These are phyloP conservation scores for Taiozyma sp. DNA, from an alignment of 1,139 yeast species.

Conservation along the genomic window DNA sequence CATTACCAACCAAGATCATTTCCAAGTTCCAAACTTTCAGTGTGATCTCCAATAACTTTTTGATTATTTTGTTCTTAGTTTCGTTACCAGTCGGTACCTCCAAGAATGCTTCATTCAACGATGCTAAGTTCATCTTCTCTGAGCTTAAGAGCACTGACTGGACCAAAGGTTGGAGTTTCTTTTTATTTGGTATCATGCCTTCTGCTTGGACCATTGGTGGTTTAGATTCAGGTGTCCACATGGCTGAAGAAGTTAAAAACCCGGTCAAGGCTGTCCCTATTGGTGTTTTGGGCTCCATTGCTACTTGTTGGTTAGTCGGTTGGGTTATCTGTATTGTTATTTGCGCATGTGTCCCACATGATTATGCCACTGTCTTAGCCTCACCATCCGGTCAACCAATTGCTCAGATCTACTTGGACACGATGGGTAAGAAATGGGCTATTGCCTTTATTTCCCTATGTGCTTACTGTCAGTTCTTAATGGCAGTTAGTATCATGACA, in stretches of 20 bases:
- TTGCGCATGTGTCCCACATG: slow-evolving; percentile 52
- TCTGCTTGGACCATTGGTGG: slow-evolving; percentile 64
- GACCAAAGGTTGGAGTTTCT: slow-evolving; percentile 59
- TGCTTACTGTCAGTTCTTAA: slow-evolving; percentile 57
- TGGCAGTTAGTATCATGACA: slow-evolving; percentile 56
- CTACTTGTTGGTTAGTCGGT: slow-evolving; percentile 58
- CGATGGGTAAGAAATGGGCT: slow-evolving; percentile 69
- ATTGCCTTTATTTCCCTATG: slow-evolving; percentile 58
- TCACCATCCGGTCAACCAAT: slow-evolving; percentile 49
- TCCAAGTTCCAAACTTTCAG: slow-evolving; percentile 51
- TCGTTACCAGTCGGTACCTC: slow-evolving; percentile 54
- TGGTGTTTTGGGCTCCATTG: slow-evolving; percentile 53
- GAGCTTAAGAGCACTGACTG: slow-evolving; percentile 46
- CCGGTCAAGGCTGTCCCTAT: slow-evolving; percentile 61
- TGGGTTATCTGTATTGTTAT: slow-evolving; percentile 51
- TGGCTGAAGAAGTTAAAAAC: slow-evolving; percentile 62
- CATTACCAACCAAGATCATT: slow-evolving; percentile 36
- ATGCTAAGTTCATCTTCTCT: slow-evolving; percentile 39
- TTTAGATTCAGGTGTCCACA: slow-evolving; percentile 65
- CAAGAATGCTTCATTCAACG: slow-evolving; percentile 26
- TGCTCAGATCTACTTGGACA: slow-evolving; percentile 64
- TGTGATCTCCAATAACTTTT: slow-evolving; percentile 43
- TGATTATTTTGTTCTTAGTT: slow-evolving; percentile 48
- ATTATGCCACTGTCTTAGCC: slow-evolving; percentile 38
- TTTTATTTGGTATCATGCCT: slow-evolving; percentile 52